Conservation (phyloP, 768 basidiomycete species). For the Collybiopsis confluens region DNA sequence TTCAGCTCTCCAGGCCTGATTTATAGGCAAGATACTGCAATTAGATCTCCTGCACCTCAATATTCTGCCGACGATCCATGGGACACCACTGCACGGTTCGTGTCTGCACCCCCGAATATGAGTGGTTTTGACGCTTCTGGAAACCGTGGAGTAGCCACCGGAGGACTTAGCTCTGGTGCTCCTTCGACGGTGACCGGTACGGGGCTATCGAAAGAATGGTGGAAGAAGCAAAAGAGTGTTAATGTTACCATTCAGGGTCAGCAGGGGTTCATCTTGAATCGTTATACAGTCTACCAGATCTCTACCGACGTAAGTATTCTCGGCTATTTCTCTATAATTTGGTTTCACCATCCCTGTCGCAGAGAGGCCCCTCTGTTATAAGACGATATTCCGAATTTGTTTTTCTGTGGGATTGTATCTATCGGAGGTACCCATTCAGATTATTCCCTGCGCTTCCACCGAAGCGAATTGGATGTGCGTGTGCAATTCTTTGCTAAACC, state of each 20-base stretch:
- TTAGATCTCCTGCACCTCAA: slow-evolving; percentile 42
- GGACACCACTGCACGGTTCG: slow-evolving; percentile 40
- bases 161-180: slow-evolving; percentile 35
- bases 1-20: slow-evolving; percentile 36
- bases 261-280: slow-evolving; percentile 88
- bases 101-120: slow-evolving; percentile 22
- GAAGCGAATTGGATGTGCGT: slow-evolving; percentile 85
- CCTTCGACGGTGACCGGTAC: slow-evolving; percentile 63
- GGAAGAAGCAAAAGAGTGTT: slow-evolving; percentile 76
- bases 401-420: slow-evolving; percentile 83
- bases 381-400: slow-evolving; percentile 93
- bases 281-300: slow-evolving; percentile 83
- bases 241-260: slow-evolving; percentile 75
- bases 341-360: slow-evolving; percentile 6
- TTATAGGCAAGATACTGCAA: slow-evolving; percentile 39
- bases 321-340: slow-evolving; percentile 6
- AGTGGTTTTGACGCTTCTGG: slow-evolving; percentile 22
- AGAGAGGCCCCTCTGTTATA: slow-evolving; percentile 67
- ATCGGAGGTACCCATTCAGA: slow-evolving; percentile 90
- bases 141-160: slow-evolving; percentile 8
- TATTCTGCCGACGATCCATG: slow-evolving; percentile 69
- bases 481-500: neutral
- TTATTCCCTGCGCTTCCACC: slow-evolving; percentile 85
- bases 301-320: slow-evolving; percentile 61
- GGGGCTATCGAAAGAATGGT: slow-evolving; percentile 79